Evolutionary conservation across 2,329 filamentous ascomycete species (phyloP), one percentile per base, ranked within the genome.

Genomic region (Diaporthe humulicola): DNA sequence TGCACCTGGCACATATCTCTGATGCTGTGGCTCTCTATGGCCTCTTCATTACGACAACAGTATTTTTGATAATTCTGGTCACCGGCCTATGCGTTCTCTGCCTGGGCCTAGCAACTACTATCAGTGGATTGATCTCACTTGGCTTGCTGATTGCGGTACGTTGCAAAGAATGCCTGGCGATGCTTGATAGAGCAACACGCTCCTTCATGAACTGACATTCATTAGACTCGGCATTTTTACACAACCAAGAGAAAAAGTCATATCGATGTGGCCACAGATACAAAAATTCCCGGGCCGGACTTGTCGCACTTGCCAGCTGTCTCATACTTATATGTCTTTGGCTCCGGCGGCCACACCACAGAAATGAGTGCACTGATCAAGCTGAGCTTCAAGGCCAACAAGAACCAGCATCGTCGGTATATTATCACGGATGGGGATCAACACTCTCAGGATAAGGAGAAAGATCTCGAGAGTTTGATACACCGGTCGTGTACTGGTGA

Each of bases 261-360:
- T 28, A 69, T 77, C 0, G 77, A 76, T 73, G 19, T 66, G 4
- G 70, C 75, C 3, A 71, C 76, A 9, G 50, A 56, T 10, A 48
- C 70, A 3, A 76, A 74, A 12, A 58, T 25, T 6, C 56, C 48
- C n/a, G 70, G 75, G 9, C 77, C 76, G 10, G 76, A 78, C 22
- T 72, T 71, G 4, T 73, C 50, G 9, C 42, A 56, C 30, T 76
- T 80, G 25, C 81, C 80, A 7, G 78, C 79, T 4, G 84, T 85
- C 36, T 90, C 96, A 82, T 87, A 95, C 71, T 87, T 98, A 42
- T 90, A 98, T 77, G 92, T 98, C 36, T 93, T 98, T 33, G 97
- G 97, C 70, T 97, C 94, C 3, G 97, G 97, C 42, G 97, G 97
- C 0, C 97, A 99, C 84, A 98, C 97, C 0, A 93, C 95, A 64